Evolutionary conservation across 208 protist species (phyloP), one percentile per base, ranked within the genome.

Genomic region (Crithidia expoeki): DNA sequence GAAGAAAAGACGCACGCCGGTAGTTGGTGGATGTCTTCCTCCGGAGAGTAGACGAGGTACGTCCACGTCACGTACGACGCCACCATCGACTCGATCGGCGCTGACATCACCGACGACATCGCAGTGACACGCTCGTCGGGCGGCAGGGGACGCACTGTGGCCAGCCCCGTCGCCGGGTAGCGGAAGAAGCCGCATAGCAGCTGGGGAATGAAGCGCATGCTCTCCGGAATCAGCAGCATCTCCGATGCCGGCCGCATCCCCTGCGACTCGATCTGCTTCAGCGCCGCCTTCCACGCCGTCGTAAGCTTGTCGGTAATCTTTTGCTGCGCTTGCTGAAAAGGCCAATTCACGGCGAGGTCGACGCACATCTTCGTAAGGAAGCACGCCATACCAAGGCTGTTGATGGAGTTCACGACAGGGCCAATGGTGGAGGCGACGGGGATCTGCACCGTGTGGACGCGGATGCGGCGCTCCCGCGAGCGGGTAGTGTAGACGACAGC

Each of bases 391-490:
- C 85, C 91, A 27, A 96, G 65, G 28, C 77, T 69, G 65, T 84
- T 85, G 44, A 86, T 85, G 25, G 88, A 92, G 74, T 94, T 96
- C 36, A 96, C 76, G 16, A 94, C 79, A 2, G 40, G 60, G 16
- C 73, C 73, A n/a, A 89, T 42, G 11, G 68, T 76, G 33, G 69
- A 11, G 6, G 81, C 80, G 7, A 94, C 79, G 4, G 62, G 79
- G 17, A 96, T 46, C 60, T 95, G 89, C 28, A 88, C 64, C 5
- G 92, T 96, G 70, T 96, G 92, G 27, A 95, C 84, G 47, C 92
- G 88, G 63, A 96, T 94, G 36, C 85, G 85, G 21, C 88, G 81
- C 76, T 96, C 86, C 1, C 90, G 88, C 32, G 56, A 64, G n/a
- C 80, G 83, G 4, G 74, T 92, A 16, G 90, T 94, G 81, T 95